Conservation (phyloP, 768 basidiomycete species). For the Mycena vitilis region DNA sequence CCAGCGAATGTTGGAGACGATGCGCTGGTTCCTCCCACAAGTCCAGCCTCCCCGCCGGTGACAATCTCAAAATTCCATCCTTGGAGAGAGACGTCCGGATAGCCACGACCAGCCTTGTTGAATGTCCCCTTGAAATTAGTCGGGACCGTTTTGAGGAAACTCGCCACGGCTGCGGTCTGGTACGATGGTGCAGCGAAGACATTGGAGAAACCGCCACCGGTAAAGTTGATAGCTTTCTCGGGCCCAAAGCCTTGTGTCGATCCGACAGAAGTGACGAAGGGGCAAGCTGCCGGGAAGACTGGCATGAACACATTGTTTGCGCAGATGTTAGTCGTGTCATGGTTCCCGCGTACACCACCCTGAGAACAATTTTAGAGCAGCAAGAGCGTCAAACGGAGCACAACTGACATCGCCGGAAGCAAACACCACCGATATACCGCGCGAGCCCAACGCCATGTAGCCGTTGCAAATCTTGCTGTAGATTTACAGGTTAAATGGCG, state of each 20-base stretch:
- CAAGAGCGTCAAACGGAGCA: neutral
- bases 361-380: neutral
- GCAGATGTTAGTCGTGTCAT: conserved; percentile 9
- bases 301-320: conserved; percentile 44
- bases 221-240: conserved; percentile 23
- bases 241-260: conserved; percentile 14
- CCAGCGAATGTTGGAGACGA: conserved; percentile 15
- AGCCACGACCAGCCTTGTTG: neutral
- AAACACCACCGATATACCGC: conserved; percentile 1
- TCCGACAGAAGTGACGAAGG: conserved; percentile 9
- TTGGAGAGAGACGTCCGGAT: conserved; percentile 33
- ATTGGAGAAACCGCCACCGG: conserved; percentile 56
- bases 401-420: conserved; percentile 2
- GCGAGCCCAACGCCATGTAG: conserved; percentile 7
- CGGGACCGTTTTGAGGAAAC: neutral
- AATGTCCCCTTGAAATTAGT: neutral
- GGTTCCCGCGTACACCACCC: conserved; percentile 20
- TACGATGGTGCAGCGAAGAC: conserved; percentile 44
- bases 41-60: neutral
- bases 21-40: conserved; percentile 14
- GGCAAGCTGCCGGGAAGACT: conserved; percentile 8
- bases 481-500: too few relatives aligned
- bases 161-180: neutral
- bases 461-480: conserved; percentile 7
- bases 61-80: conserved; percentile 18